Evolutionary conservation across 306 rosid genomes (phyloP).

Genomic region (Cucurbita maxima): DNA sequence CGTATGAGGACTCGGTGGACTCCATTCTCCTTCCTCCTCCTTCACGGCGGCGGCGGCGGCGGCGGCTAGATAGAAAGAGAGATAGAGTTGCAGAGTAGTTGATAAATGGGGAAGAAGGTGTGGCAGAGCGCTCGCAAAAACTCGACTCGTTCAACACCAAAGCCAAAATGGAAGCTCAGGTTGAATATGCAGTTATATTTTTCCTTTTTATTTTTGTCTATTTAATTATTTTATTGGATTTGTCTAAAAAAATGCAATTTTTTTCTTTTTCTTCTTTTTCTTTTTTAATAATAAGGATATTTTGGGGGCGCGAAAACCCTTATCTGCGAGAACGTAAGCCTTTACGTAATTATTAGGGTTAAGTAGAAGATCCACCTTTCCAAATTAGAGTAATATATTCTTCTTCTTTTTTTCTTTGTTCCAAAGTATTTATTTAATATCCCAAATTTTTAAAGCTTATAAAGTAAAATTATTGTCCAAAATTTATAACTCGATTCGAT

Average conservation of each 20-base stretch:
- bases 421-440: too few species aligned
- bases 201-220: background rate
- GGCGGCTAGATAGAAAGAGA: background rate
- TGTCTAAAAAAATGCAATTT: background rate
- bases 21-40: constrained; percentile 39
- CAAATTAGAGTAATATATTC: background rate
- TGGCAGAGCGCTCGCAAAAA: constrained; percentile 1
- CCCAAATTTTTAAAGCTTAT: too few species aligned
- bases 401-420: background rate
- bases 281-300: background rate
- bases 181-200: constrained; percentile 6
- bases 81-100: background rate
- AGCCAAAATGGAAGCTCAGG: constrained; percentile 5
- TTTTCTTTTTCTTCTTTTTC: background rate
- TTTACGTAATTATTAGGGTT: background rate
- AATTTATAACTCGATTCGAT: too few species aligned
- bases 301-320: background rate
- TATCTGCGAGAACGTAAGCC: background rate
- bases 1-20: constrained; percentile 82
- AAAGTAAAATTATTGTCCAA: too few species aligned
- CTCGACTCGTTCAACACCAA: constrained; percentile 11
- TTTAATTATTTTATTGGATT: background rate
- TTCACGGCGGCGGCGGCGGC: background rate
- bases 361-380: background rate
- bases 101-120: background rate